Base-by-base conservation (phyloP, 176 grass and related monocot species). In the Rhynchospora tenuis region DNA sequence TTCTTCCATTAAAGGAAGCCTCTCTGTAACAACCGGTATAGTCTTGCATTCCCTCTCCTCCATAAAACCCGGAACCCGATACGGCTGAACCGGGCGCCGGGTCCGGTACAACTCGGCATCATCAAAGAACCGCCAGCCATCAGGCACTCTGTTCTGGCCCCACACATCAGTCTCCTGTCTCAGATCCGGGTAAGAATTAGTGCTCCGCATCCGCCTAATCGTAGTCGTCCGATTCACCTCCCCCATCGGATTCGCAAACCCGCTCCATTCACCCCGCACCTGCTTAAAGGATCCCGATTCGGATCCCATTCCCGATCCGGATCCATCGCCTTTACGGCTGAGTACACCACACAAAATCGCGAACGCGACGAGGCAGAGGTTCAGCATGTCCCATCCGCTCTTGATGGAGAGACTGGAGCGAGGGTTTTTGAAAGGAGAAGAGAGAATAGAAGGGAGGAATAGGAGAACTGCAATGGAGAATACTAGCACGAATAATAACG, bases 331-430 rank as follows among this genome's bases (percentile, higher is more conserved):
- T 43, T 74, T 64, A 73, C 93, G 89, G 64, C 88, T 85, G 2
- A 99, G 97, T 9, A 99, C 79, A 12, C 97, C 97, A 66, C 93
- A 92, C 24, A 95, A 87, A 74, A 99, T 95, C 20, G 93, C 97
- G 45, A 93, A 93, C 48, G 89, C 62, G 27, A 99, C 96, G 46
- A 99, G 88, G 81, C 83, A 88, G 28, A 99, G 84, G 85, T 99
- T 93, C 54, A 99, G 86, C 22, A 93, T 44, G 81, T 93, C 93
- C 97, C 97, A 96, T 2, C 97, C 89, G 47, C 81, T 90, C 88
- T 92, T 93, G 59, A 90, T 15, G 5, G 71, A 51, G 57, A 95
- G 74, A 47, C 22, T 92, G 11, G 86, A 33, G 76, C 90, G 84
- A 64, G 70, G 47, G 1, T 75, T 84, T 13, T 73, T 81, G 14